Evolutionary conservation across 2,329 filamentous ascomycete species (phyloP), one percentile per base, ranked within the genome.

Genomic region (Didymella glomerata): DNA sequence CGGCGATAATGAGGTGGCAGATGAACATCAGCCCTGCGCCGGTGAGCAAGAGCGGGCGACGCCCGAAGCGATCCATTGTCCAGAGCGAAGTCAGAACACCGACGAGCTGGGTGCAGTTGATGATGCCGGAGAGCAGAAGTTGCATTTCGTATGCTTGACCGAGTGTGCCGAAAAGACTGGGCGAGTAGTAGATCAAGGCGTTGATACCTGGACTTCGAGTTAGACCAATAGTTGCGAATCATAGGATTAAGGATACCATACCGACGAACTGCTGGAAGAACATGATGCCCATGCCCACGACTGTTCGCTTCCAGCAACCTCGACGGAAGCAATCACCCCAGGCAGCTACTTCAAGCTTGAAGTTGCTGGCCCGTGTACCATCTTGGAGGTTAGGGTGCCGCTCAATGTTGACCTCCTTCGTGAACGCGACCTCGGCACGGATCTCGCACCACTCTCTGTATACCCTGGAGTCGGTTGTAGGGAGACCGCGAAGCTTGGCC

Each of bases 61-160:
- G 70, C 2, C 79, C 79, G 34, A 80, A 74, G 3, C 71, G 67
- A 60, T 81, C 79, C 77, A 81, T 80, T 18, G 74, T 78, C 71
- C 74, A 80, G n/a, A 81, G 65, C 5, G 75, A 78, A 9, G 72
- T 76, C 6, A 66, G 59, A 8, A 81, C 78, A 44, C 77, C 78
- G 9, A 81, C 68, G 20, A 81, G 72, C 57, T 86, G 41, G 3
- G 65, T 68, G 60, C 57, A 65, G 50, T 70, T 90, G 85, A 86
- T 87, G 66, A 91, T 90, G 9, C 85, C 86, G 18, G 87, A 89
- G 16, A 89, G 84, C 27, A 90, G 77, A 4, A 92, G 82, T 28
- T 80, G 24, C 80, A 82, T 75, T 3, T 79, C 76, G 0, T 83
- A 84, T 8, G 79, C 78, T 11, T 88, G 77, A 0, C 87, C 87